phyloP scores from a whole-genome alignment of 495 filamentous ascomycete species.

The Podospora australis region DNA sequence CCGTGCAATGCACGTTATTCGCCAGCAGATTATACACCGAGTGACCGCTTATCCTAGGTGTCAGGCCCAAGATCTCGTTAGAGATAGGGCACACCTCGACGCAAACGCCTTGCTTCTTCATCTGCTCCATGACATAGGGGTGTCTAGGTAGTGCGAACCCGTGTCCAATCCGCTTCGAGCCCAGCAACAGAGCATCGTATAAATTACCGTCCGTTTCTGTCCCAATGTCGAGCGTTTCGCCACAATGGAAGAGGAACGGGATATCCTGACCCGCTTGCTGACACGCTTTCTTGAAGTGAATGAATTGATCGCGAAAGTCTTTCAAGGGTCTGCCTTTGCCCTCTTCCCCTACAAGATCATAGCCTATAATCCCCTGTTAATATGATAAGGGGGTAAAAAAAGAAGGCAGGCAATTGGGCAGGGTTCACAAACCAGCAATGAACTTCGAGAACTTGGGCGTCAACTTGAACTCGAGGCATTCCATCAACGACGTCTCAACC shows the following conservation, averaged over 20 bases:
- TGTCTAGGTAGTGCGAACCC: constrained; percentile 87
- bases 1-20: constrained; percentile 46
- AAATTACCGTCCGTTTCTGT: constrained; percentile 76
- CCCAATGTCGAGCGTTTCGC: constrained; percentile 76
- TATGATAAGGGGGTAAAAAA: too few species aligned
- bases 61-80: constrained; percentile 66
- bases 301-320: constrained; percentile 67
- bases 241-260: constrained; percentile 95
- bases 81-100: constrained; percentile 88
- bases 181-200: constrained; percentile 78
- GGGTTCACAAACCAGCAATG: constrained; percentile 59
- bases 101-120: constrained; percentile 75
- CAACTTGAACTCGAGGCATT: constrained; percentile 74
- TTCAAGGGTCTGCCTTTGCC: constrained; percentile 61
- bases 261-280: constrained; percentile 62
- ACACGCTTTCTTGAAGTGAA: constrained; percentile 74
- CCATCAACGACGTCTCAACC: constrained; percentile 60
- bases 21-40: constrained; percentile 45
- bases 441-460: constrained; percentile 62
- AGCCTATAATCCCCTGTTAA: too few species aligned
- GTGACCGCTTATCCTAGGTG: constrained; percentile 40
- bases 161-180: constrained; percentile 81
- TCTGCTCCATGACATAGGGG: constrained; percentile 71
- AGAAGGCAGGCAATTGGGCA: background rate
- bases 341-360: constrained; percentile 86